Conservation (phyloP, 2,329 filamentous ascomycete genomes). For the Anisogramma anomala region DNA sequence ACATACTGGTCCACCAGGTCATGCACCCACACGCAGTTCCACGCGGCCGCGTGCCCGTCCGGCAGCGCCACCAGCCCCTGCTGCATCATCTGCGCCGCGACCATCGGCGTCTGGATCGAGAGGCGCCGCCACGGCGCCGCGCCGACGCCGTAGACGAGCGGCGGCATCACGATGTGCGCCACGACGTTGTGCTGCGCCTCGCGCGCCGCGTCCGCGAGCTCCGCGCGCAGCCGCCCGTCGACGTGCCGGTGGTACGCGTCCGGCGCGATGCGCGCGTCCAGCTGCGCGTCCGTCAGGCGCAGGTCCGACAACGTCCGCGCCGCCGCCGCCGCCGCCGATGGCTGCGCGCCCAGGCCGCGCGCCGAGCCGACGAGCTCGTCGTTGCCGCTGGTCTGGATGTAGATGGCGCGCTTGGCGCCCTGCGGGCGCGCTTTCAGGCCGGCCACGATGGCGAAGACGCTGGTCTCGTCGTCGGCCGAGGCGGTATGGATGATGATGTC, state of each 20-base stretch:
- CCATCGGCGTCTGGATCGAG: slow-evolving; percentile 14
- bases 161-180: slow-evolving; percentile 13
- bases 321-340: too few relatives aligned
- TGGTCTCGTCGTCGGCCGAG: slow-evolving; percentile 11
- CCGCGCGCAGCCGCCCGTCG: slow-evolving; percentile 8
- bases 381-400: slow-evolving; percentile 15
- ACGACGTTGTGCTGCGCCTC: slow-evolving; percentile 13
- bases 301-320: slow-evolving; percentile 13
- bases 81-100: slow-evolving; percentile 11
- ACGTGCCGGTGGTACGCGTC: slow-evolving; percentile 13
- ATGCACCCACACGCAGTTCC: slow-evolving; percentile 14
- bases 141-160: slow-evolving; percentile 12
- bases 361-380: slow-evolving; percentile 12
- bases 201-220: slow-evolving; percentile 7
- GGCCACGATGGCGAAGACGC: slow-evolving; percentile 9
- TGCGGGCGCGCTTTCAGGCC: slow-evolving; percentile 9
- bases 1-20: slow-evolving; percentile 13
- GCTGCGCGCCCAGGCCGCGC: background rate
- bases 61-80: slow-evolving; percentile 9
- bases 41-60: slow-evolving; percentile 2
- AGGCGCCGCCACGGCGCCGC: slow-evolving; percentile 9
- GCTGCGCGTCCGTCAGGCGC: slow-evolving; percentile 8
- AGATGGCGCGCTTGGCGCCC: slow-evolving; percentile 10
- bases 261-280: slow-evolving; percentile 7
- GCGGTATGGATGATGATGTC: slow-evolving; percentile 13